Base-by-base conservation (phyloP, 2,329 filamentous ascomycete genomes). In the Pseudogymnoascus verrucosus region DNA sequence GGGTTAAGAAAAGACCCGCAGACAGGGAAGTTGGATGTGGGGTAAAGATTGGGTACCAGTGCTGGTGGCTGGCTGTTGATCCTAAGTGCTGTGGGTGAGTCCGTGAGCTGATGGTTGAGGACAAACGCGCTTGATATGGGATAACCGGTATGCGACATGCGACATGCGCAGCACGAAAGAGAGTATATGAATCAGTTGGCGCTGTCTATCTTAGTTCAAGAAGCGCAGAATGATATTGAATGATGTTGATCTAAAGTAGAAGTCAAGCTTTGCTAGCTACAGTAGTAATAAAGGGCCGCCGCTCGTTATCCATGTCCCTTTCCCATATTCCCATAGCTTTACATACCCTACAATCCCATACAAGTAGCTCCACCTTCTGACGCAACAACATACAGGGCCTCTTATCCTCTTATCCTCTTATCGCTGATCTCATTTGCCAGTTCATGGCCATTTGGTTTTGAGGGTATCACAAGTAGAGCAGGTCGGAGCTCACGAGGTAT, bases 1-100 rank as follows among this genome's bases (percentile, higher is more conserved):
- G 51, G 51, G 10, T 34, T 14, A 19, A 54, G 31, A 34, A 19
- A 14, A 11, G n/a, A 11, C 14, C 47, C 23, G 28, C 51, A 57
- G 28, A 16, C 51, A 57, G 28, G 47, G 51, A 28, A 21, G 21
- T 14, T 54, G 8, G 14, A 57, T 57, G 51, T 36, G 51, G 51
- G 51, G 51, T 57, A 57, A 21, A 36, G 4, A 57, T 57, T 57
- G 51, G 51, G 51, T 57, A 57, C 51, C 51, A 57, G 16, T 16
- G 19, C 2, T 44, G 28, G 8, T 44, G 40, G 19, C 40, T 44
- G 40, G 19, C 40, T 44, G 28, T 57, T 57, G 51, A 57, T 36
- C 51, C 28, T 14, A 28, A 12, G 16, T 57, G 51, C n/a, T 10
- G 28, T 44, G 19, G 4, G 10, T 42, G 40, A 16, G 12, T 12